Percentiles rank a stretch among this genome's conserved stretches.
Evolutionary conservation across 2,329 filamentous ascomycete species (phyloP).

Genomic region (Aureobasidium sp.): DNA sequence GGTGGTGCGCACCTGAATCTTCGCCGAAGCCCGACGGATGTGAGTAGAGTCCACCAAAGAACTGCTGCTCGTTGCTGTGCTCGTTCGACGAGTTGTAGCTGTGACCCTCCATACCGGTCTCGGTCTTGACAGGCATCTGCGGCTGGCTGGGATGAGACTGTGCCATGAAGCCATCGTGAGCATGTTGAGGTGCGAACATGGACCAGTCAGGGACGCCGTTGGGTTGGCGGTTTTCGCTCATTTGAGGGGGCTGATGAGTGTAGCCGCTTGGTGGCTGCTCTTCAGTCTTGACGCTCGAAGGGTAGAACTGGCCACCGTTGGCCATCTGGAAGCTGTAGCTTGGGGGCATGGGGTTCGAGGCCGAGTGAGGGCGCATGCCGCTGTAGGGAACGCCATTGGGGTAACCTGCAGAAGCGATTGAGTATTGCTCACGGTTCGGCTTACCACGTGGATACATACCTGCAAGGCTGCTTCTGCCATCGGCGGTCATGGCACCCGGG

Average conservation of each 20-base stretch:
- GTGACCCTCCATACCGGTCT: slow-evolving; percentile 34
- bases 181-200: slow-evolving; percentile 35
- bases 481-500: slow-evolving; percentile 25
- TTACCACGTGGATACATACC: slow-evolving; percentile 25
- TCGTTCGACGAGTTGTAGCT: slow-evolving; percentile 33
- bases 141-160: slow-evolving; percentile 23
- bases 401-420: slow-evolving; percentile 20
- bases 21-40: slow-evolving; percentile 30
- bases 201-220: slow-evolving; percentile 35
- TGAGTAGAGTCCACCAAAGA: slow-evolving; percentile 43
- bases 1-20: slow-evolving; percentile 24
- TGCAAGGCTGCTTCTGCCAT: slow-evolving; percentile 12
- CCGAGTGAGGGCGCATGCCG: slow-evolving; percentile 20
- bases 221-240: slow-evolving; percentile 11
- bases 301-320: slow-evolving; percentile 25
- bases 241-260: slow-evolving; percentile 9
- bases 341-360: slow-evolving; percentile 25
- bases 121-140: slow-evolving; percentile 36
- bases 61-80: slow-evolving; percentile 35
- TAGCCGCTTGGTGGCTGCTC: slow-evolving; percentile 16
- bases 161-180: slow-evolving; percentile 37
- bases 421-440: slow-evolving; percentile 22
- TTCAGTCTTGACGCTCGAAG: slow-evolving; percentile 16
- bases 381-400: slow-evolving; percentile 26
- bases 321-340: slow-evolving; percentile 25